Base-by-base conservation (phyloP, 2,329 filamentous ascomycete genomes). In the Ophiocordyceps sinensis region DNA sequence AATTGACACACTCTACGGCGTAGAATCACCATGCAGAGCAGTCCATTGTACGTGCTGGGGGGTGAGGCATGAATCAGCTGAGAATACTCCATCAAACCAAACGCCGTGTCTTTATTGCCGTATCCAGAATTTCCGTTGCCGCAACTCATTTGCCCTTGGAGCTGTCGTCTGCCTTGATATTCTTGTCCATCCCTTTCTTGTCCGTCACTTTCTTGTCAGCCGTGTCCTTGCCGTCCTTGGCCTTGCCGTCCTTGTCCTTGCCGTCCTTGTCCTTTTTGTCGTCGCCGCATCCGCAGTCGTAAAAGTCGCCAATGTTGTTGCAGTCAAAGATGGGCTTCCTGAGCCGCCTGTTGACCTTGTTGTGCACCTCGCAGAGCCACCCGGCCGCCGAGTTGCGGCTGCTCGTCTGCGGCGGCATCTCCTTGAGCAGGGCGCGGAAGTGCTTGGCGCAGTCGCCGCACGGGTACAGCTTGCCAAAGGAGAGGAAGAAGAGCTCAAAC, bases 271-370 rank as follows among this genome's bases (percentile, higher is more conserved):
- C 52, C 47, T 68, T 64, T 51, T 67, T 66, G 15, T 68, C 67
- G n/a, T 81, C 78, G 13, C 75, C 78, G 51, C 79, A 83, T 0
- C 79, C 79, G 52, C 79, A 83, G 54, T 83, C 78, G 58, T 82
- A 83, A 54, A 79, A 79, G 51, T 82, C 78, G 14, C 77, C 77
- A 52, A 83, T 78, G 28, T 77, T 73, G 43, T 66, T 73, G 51
- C 79, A 83, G 57, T 82, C 75, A 49, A 82, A 83, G 12, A 68
- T 45, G 4, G 67, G 62, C 59, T 82, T 82, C 51, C 72, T 61
- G 28, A 82, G 60, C 42, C 76, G 64, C 60, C 73, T 67, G 53
- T 83, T 83, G 43, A 83, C 78, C 49, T 73, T 61, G 51, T 83
- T 83, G 53, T 83, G 79, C 21, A 77, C 70, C 54, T 76, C 75